Percentiles rank a stretch among this genome's conserved stretches.
Evolutionary conservation across 805 yeast species (phyloP).

Genomic region (Jamesozyma lodderae): DNA sequence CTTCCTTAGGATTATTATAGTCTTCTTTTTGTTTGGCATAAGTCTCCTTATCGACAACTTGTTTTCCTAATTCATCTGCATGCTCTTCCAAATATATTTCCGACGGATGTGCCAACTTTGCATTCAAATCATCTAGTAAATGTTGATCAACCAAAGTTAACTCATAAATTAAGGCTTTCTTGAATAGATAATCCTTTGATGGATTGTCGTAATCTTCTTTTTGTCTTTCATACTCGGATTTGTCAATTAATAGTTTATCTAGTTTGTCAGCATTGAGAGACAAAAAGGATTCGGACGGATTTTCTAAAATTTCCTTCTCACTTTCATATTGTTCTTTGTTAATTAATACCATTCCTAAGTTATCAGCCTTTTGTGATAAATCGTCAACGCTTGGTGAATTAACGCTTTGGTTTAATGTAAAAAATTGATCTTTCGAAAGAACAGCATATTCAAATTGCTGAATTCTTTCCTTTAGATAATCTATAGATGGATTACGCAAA

Average conservation of each 20-base stretch:
- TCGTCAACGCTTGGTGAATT: neutral
- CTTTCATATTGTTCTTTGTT: slow-evolving; percentile 18
- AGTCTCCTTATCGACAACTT: neutral
- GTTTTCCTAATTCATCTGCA: neutral
- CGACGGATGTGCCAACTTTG: slow-evolving; percentile 1
- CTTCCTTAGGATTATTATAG: neutral
- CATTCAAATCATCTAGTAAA: neutral
- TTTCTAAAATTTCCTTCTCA: neutral
- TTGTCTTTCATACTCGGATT: slow-evolving; percentile 5
- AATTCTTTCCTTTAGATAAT: slow-evolving; percentile 26
- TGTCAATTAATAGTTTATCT: slow-evolving; percentile 6
- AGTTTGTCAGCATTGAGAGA: neutral
- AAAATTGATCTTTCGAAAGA: neutral
- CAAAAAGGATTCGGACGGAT: neutral
- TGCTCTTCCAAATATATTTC: neutral
- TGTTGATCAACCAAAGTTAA: neutral
- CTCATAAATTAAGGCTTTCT: neutral
- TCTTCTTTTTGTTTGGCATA: neutral
- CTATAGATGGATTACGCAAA: slow-evolving; percentile 22
- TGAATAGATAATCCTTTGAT: slow-evolving; percentile 10
- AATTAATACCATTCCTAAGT: slow-evolving; percentile 23
- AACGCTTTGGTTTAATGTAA: neutral
- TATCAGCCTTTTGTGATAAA: slow-evolving; percentile 10
- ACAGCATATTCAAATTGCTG: slow-evolving; percentile 23
- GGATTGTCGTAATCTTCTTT: slow-evolving; percentile 5